Evolutionary conservation across 2,329 filamentous ascomycete genomes (phyloP).

Genomic region (Fusarium paranaense): DNA sequence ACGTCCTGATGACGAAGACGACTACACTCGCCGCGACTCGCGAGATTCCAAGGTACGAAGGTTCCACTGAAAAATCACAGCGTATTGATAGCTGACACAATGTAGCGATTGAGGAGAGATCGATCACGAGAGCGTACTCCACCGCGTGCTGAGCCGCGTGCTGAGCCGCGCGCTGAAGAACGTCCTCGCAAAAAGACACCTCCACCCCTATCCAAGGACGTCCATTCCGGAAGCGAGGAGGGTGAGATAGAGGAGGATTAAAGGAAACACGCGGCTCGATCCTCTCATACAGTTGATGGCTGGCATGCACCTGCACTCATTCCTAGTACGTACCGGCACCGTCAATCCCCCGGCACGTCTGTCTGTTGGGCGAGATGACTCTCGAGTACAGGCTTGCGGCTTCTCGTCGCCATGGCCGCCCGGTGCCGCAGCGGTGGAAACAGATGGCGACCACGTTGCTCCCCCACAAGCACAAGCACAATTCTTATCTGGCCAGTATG

Average conservation of each 20-base stretch:
- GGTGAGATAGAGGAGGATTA: slow-evolving; percentile 94
- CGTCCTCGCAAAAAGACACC: slow-evolving; percentile 69
- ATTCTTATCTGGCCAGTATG: slow-evolving; percentile 37
- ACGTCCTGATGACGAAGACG: slow-evolving; percentile 81
- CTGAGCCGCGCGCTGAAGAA: slow-evolving; percentile 61
- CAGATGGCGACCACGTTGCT: slow-evolving; percentile 32
- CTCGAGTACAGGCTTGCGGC: slow-evolving; percentile 44
- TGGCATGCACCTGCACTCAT: slow-evolving; percentile 24
- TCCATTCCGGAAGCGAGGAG: slow-evolving; percentile 86
- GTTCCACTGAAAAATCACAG: not conserved
- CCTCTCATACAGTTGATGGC: not conserved
- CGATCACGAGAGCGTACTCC: slow-evolving; percentile 71
- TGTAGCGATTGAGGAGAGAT: slow-evolving; percentile 69
- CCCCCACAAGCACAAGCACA: slow-evolving; percentile 9
- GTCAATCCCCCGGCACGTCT: slow-evolving; percentile 33
- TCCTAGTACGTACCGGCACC: slow-evolving; percentile 45
- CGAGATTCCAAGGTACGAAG: slow-evolving; percentile 74
- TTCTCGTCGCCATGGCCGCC: slow-evolving; percentile 31
- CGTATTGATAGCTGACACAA: slow-evolving; percentile 43
- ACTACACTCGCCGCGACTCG: slow-evolving; percentile 71
- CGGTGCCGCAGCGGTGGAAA: slow-evolving; percentile 33
- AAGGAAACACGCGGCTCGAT: slow-evolving; percentile 15
- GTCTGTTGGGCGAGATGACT: slow-evolving; percentile 45
- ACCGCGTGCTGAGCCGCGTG: slow-evolving; percentile 56
- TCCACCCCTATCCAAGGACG: slow-evolving; percentile 60